Base-by-base conservation (phyloP, 192 early-diverging fungal species). In the Oehlia diaphana region DNA sequence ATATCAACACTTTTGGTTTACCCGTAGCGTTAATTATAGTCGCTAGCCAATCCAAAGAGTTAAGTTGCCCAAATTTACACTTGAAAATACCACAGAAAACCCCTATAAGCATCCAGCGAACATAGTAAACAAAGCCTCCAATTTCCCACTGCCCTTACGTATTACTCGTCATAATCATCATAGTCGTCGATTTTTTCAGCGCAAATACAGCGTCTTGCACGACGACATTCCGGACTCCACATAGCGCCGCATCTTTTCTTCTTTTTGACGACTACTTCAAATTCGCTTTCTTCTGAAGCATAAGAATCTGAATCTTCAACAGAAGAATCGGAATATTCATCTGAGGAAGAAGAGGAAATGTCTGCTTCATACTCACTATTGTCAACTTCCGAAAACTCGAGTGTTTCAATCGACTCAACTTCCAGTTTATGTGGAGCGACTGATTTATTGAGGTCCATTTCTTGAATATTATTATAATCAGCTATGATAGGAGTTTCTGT, bases 141-240 rank as follows among this genome's bases (percentile, higher is more conserved):
- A 58, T 19, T 19, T 58, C 53, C 14, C 53, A 16, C 16, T 16
- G 53, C 19, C 13, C 19, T 58, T 19, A 58, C 53, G 53, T 58
- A 19, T 58, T 58, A 44, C 19, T 58, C 53, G 13, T 58, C 53
- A 58, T 19, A 16, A 58, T 58, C 19, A 58, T 58, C 53, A 58
- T 58, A 58, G 53, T 58, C 53, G 53, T 58, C 53, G 53, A 58
- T 19, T 58, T 58, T 58, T 58, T 58, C 58, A 26, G 26, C 65
- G 65, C 65, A 66, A 33, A 66, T 66, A 66, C 65, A 66, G n/a
- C 65, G 65, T 23, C 65, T 31, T n/a, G 65, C 65, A 66, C 65
- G 65, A 66, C 65, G 65, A 66, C 65, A 66, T 66, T 66, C 28
- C 7, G 65, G 31, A 35, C 65, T 66, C 65, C 65, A 66, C 65